Evolutionary conservation across 2,329 filamentous ascomycete genomes (phyloP).

Genomic region (Fusarium tuaranense): DNA sequence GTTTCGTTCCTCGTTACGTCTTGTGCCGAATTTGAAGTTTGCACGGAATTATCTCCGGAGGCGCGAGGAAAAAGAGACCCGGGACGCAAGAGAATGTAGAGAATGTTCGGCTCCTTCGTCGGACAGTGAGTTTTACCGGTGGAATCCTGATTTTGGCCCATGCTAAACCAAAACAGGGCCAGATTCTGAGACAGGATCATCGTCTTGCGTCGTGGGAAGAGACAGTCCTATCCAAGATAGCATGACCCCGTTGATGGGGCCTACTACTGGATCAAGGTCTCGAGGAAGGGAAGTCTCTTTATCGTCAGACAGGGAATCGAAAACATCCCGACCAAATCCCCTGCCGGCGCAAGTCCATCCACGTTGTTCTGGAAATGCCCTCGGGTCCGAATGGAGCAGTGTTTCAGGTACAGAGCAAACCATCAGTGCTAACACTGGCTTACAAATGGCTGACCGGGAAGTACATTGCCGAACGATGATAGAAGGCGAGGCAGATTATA

Average conservation of each 20-base stretch:
- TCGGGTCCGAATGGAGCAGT: background rate
- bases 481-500: background rate
- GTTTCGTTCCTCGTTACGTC: slow-evolving; percentile 1
- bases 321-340: background rate
- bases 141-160: background rate
- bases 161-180: background rate
- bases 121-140: slow-evolving; percentile 1
- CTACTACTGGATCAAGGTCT: background rate
- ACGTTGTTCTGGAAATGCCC: background rate
- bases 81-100: background rate
- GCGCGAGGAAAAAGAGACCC: slow-evolving; percentile 1
- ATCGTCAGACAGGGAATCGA: background rate
- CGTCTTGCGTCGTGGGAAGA: background rate
- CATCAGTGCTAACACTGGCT: background rate
- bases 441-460: background rate
- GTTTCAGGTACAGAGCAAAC: background rate
- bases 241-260: background rate
- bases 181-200: background rate
- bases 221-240: background rate
- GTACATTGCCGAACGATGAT: background rate
- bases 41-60: slow-evolving; percentile 1
- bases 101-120: background rate
- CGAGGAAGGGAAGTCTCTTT: background rate
- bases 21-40: slow-evolving; percentile 9
- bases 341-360: background rate